These are phyloP conservation scores for Vitis vinifera DNA, from an alignment of 164 flowering plant genomes.

Conservation along the genomic window ASM3070453v1 NC_081806.1:1753501-1754000, in stretches of 20 bases:
- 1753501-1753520: background rate
- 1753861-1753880: background rate
- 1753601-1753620: background rate
- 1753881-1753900: background rate
- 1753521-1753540: background rate
- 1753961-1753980: no score
- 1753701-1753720: conserved; percentile 50
- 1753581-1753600: no score
- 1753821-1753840: conserved; percentile 19
- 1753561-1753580: background rate
- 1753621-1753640: background rate
- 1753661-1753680: conserved; percentile 97
- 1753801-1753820: conserved; percentile 62
- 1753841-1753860: conserved; percentile 7
- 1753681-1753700: conserved; percentile 87
- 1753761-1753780: conserved; percentile 38
- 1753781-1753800: conserved; percentile 77
- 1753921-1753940: no score
- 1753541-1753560: background rate
- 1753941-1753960: no score
- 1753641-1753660: background rate
- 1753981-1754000: no score
- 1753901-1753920: no score
- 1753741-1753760: conserved; percentile 72
- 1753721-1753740: conserved; percentile 92